A percentile compares a stretch with the other conserved stretches of the same genome.
phyloP scores from a whole-genome alignment of 2,329 filamentous ascomycete genomes.

The Metarhizium album region DNA sequence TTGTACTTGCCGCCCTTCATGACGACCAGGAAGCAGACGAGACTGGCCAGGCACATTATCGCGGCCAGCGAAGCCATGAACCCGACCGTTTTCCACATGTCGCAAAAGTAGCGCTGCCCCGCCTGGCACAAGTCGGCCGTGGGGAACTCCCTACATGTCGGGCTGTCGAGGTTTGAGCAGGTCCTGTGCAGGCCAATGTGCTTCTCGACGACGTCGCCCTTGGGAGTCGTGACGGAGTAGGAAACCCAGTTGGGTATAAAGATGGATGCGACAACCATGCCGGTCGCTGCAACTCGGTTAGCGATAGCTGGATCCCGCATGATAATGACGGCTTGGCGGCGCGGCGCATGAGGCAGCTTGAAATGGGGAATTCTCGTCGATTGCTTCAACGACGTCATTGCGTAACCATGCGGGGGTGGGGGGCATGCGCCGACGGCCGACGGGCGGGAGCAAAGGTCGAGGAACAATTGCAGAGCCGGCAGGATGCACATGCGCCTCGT shows the following conservation, averaged over 20 bases:
- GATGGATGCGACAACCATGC: conserved; percentile 60
- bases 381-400: conserved; percentile 16
- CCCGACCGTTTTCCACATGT: conserved; percentile 79
- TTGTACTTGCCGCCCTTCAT: conserved; percentile 69
- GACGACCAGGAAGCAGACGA: conserved; percentile 72
- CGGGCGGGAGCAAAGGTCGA: neutral
- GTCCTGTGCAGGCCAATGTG: conserved; percentile 70
- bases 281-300: conserved; percentile 46
- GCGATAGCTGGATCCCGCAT: too few relatives aligned
- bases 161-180: conserved; percentile 60
- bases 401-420: conserved; percentile 1
- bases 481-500: too few relatives aligned
- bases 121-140: conserved; percentile 23
- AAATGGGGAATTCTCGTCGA: too few relatives aligned
- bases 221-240: conserved; percentile 43
- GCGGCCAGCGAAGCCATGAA: conserved; percentile 81
- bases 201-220: conserved; percentile 38
- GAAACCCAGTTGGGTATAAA: conserved; percentile 61
- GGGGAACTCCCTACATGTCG: conserved; percentile 40
- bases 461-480: too few relatives aligned
- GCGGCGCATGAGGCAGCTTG: neutral
- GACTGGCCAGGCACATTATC: conserved; percentile 67
- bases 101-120: conserved; percentile 67
- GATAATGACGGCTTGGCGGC: neutral
- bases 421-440: neutral